Percentiles rank a stretch among this genome's conserved stretches.
Conservation (phyloP, 768 basidiomycete genomes). For the Amanita molliuscula region DNA sequence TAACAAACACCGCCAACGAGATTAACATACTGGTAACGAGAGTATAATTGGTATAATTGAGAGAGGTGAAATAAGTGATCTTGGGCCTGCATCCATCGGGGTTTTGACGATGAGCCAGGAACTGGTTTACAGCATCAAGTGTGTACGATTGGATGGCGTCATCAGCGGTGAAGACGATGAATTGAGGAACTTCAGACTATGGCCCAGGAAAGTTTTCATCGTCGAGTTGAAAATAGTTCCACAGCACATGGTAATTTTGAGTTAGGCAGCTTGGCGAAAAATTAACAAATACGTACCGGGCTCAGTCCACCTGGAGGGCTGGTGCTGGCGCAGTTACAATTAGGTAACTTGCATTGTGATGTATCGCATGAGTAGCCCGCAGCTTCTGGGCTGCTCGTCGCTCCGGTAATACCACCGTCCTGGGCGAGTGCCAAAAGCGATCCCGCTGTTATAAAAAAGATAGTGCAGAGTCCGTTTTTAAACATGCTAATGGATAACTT, state of each 20-base stretch:
- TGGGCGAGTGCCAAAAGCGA: slow-evolving; percentile 30
- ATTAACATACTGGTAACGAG: slow-evolving; percentile 43
- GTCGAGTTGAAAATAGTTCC: background rate
- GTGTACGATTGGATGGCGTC: slow-evolving; percentile 75
- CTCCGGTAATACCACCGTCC: slow-evolving; percentile 46
- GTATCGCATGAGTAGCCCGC: slow-evolving; percentile 68
- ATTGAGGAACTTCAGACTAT: slow-evolving; percentile 53
- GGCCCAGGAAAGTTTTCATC: background rate
- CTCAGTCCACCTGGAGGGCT: slow-evolving; percentile 61
- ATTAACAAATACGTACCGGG: slow-evolving; percentile 33
- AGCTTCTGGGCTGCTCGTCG: slow-evolving; percentile 39
- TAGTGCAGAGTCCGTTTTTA: background rate
- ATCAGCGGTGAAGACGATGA: slow-evolving; percentile 68
- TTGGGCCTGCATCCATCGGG: slow-evolving; percentile 68
- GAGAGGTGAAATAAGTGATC: slow-evolving; percentile 69
- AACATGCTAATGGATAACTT: background rate
- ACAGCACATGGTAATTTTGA: background rate
- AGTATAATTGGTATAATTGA: slow-evolving; percentile 69
- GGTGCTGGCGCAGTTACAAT: slow-evolving; percentile 66
- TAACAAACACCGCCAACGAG: background rate
- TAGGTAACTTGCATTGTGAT: slow-evolving; percentile 51
- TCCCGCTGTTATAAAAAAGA: slow-evolving; percentile 18
- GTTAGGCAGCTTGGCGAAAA: background rate
- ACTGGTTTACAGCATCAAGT: slow-evolving; percentile 61
- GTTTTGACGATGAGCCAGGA: slow-evolving; percentile 64